phyloP scores from a whole-genome alignment of 106 monocot genomes.

The Posidonia australis region DNA sequence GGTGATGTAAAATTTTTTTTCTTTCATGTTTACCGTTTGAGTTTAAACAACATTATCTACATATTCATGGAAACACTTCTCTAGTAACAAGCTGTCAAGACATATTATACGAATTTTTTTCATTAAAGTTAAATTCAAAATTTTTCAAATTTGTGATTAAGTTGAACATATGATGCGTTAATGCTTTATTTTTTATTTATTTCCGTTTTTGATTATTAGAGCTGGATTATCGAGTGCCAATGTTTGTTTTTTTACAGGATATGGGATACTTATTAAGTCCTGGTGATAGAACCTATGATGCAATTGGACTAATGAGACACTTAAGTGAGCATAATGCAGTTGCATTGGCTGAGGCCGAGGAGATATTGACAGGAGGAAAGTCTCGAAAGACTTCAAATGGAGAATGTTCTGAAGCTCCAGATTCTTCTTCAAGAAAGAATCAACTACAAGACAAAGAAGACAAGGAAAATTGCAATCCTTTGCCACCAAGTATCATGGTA shows the following conservation, averaged over 20 bases:
- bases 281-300: slow-evolving; percentile 14
- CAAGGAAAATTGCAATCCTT: slow-evolving; percentile 6
- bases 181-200: too few relatives aligned
- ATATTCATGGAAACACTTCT: too few relatives aligned
- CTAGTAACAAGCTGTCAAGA: too few relatives aligned
- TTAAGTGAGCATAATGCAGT: slow-evolving; percentile 14
- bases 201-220: too few relatives aligned
- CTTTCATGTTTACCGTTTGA: too few relatives aligned
- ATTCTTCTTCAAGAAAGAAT: background rate
- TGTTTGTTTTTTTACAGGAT: slow-evolving; percentile 5
- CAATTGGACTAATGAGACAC: slow-evolving; percentile 16
- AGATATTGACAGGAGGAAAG: slow-evolving; percentile 10
- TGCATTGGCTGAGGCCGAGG: slow-evolving; percentile 17
- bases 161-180: too few relatives aligned
- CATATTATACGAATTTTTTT: too few relatives aligned
- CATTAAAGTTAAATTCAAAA: too few relatives aligned
- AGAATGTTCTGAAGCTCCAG: background rate
- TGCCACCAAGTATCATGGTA: slow-evolving; percentile 10
- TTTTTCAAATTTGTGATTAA: too few relatives aligned
- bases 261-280: slow-evolving; percentile 16
- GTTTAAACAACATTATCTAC: too few relatives aligned
- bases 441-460: background rate
- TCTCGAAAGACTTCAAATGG: background rate
- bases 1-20: too few relatives aligned
- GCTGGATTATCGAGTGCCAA: too few relatives aligned